Evolutionary conservation across 148 eudicot species (phyloP), one percentile per base, ranked within the genome.

Genomic region (Polygonum maritimum): DNA sequence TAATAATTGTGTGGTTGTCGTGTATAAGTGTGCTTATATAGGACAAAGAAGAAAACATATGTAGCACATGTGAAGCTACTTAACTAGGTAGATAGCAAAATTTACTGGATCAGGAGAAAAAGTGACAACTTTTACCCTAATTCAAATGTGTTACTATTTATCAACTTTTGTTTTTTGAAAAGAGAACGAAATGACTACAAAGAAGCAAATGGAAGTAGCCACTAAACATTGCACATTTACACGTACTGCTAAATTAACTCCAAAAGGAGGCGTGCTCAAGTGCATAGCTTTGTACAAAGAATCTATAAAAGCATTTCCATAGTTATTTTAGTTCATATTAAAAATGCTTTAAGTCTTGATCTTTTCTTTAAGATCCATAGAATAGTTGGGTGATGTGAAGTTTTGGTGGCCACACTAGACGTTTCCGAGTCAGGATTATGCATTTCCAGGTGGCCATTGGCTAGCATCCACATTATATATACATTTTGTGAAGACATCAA

Each of bases 401-500:
- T 60, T 60, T 60, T 60, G 15, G 14, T 60, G 35, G 4, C 14
- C 33, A 22, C 26, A 4, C 12, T 60, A 7, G 36, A 60, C 67
- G 67, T 21, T 33, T 60, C 67, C 67, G 67, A 60, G 67, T 60
- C 67, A 57, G 63, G 31, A n/a, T n/a, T 57, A 57, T 57, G 63
- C 31, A n/a, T 57, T 57, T 57, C 63, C 63, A 57, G 63, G 63
- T 57, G 63, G 63, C 33, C 63, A 57, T 21, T 57, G 63, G 31
- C 63, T 33, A 60, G 35, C 67, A 60, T 60, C 67, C 13, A 60
- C 35, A 26, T 60, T 60, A 19, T 60, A 21, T 60, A 60, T 12
- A 1, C 26, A 22, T 22, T 58, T 58, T 9, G 10, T 10, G 22
- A 54, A 54, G 22, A 6, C 18, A 54, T 54, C 0, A 18, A 54